A percentile compares a stretch with the other conserved stretches of the same genome.
Conservation (phyloP, 108 stramenopile species). For the Cyclostephanos tholiformis region DNA sequence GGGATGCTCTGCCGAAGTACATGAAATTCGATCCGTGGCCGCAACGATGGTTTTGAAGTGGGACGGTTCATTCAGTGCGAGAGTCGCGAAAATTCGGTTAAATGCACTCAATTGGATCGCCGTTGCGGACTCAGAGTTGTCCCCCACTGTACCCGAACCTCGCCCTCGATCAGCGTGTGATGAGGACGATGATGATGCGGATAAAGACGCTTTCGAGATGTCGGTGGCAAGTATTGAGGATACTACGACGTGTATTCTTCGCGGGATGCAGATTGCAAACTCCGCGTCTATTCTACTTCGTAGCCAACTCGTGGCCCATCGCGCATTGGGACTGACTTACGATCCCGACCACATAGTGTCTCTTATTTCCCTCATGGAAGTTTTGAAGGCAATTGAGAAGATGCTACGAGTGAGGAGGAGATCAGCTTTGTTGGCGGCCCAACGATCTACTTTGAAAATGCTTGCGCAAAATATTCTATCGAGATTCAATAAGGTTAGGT, state of each 20-base stretch:
- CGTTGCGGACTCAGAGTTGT: slow-evolving; percentile 40
- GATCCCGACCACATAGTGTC: slow-evolving; percentile 27
- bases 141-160: slow-evolving; percentile 22
- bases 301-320: slow-evolving; percentile 44
- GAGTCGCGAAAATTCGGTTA: slow-evolving; percentile 30
- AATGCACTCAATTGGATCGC: slow-evolving; percentile 45
- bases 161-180: not conserved
- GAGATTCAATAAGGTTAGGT: slow-evolving; percentile 40
- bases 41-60: slow-evolving; percentile 43
- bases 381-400: slow-evolving; percentile 54
- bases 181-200: slow-evolving; percentile 20
- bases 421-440: slow-evolving; percentile 38
- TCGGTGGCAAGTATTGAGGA: slow-evolving; percentile 40
- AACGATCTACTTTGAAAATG: slow-evolving; percentile 47
- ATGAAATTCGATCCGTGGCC: slow-evolving; percentile 30
- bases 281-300: slow-evolving; percentile 45
- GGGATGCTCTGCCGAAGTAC: slow-evolving; percentile 43
- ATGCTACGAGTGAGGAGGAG: slow-evolving; percentile 50
- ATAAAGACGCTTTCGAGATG: slow-evolving; percentile 7
- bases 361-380: slow-evolving; percentile 35
- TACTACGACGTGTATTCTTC: slow-evolving; percentile 43
- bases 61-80: slow-evolving; percentile 35
- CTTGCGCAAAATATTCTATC: slow-evolving; percentile 46
- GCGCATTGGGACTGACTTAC: slow-evolving; percentile 31
- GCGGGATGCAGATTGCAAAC: slow-evolving; percentile 50